A percentile compares a stretch with the other conserved stretches of the same genome.
Conservation (phyloP, 805 yeast species). For the Metahyphopichia silvanorum region DNA sequence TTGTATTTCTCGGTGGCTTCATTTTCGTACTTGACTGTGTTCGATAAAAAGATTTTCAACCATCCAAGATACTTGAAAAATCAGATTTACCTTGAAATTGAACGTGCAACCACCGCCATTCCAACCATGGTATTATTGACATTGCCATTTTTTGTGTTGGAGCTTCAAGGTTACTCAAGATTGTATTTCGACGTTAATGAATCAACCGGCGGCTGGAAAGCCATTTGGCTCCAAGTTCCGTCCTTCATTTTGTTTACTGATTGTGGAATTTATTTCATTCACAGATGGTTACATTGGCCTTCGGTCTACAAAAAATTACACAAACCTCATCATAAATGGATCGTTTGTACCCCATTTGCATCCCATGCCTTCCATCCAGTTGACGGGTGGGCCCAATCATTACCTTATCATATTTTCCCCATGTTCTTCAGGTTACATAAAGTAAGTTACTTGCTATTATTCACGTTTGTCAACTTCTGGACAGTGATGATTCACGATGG, state of each 20-base stretch:
- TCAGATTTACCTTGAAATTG: constrained; percentile 82
- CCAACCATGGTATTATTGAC: constrained; percentile 88
- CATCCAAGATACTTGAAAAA: constrained; percentile 95
- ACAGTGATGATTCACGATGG: constrained; percentile 99
- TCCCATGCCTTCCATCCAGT: constrained; percentile 98
- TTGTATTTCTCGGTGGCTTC: constrained; percentile 74
- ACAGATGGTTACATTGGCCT: constrained; percentile 94
- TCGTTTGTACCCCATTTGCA: constrained; percentile 97
- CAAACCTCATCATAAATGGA: constrained; percentile 99
- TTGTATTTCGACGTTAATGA: constrained; percentile 66
- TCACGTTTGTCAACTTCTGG: constrained; percentile 95
- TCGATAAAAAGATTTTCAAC: constrained; percentile 85
- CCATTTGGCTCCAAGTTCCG: constrained; percentile 66
- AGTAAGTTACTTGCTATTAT: constrained; percentile 72
- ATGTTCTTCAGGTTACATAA: constrained; percentile 91
- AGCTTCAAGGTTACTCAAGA: constrained; percentile 77
- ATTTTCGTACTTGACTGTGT: constrained; percentile 72
- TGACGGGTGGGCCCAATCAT: constrained; percentile 89
- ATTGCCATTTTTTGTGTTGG: constrained; percentile 84
- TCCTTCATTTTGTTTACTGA: constrained; percentile 89
- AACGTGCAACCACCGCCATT: constrained; percentile 74
- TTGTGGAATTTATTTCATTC: constrained; percentile 86
- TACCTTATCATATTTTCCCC: constrained; percentile 93
- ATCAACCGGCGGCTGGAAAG: constrained; percentile 64
- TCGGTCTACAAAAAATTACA: constrained; percentile 79